Base-by-base conservation (phyloP, 2,329 filamentous ascomycete genomes). In the Nemania diffusa region DNA sequence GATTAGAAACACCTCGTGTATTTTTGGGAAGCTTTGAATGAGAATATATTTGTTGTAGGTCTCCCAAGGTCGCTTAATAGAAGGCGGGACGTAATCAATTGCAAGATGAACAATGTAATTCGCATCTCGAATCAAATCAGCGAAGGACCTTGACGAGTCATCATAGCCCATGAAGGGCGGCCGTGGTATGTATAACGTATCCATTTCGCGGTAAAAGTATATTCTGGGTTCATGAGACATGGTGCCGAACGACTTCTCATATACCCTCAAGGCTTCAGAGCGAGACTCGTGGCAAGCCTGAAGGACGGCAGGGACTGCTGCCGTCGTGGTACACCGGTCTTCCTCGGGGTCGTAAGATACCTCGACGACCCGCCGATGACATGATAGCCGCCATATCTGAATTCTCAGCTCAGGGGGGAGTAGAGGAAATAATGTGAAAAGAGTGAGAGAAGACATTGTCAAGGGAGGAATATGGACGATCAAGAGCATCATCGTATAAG, bases 21-120 rank as follows among this genome's bases (percentile, higher is more conserved):
- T 50, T 22, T 59, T 55, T 9, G 67, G 64, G 24, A 71, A 84
- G 60, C 78, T 79, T 52, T 81, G 75, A 59, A 85, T 78, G 48
- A 85, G 73, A 26, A 78, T 78, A 34, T 82, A 81, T 75, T 85
- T 85, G 76, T 83, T 84, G 76, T 84, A 85, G 11, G 80, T 81
- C 76, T 85, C 83, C 83, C 83, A 85, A 17, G 83, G 83, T 40
- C 82, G 76, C 56, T 83, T 80, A 58, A 84, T 78, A 37, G 80
- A 76, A 17, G 79, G 75, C 29, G 78, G 78, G 37, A 85, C 81
- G 62, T 84, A 80, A 72, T 85, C 83, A 53, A 85, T 77, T 2
- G 82, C 83, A 6, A 85, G 75, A 37, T 78, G 76, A 50, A 73
- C 73, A 13, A 84, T 64, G 44, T 78, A 73, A 32, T 79, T 73